Percentiles rank a stretch among this genome's conserved stretches.
phyloP scores from a whole-genome alignment of 495 filamentous ascomycete genomes.

The Aspergillus cavernicola region DNA sequence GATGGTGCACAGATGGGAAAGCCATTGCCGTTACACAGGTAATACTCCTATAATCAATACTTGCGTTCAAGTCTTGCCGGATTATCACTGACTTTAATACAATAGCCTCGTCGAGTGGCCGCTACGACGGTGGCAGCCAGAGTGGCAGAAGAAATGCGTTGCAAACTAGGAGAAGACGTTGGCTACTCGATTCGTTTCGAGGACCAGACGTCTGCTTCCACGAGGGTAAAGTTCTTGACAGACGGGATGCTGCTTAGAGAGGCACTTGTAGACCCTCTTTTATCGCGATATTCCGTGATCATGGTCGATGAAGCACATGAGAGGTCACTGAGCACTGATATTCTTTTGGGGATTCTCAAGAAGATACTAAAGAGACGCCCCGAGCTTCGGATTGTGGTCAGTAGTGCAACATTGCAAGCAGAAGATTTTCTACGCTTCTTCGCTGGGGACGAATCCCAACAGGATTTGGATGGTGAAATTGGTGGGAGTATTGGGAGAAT shows the following conservation, averaged over 20 bases:
- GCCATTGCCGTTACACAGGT: constrained; percentile 90
- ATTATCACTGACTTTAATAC: background rate
- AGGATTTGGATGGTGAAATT: constrained; percentile 35
- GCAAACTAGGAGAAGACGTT: constrained; percentile 88
- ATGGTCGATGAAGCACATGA: constrained; percentile 99
- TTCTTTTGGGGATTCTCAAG: constrained; percentile 90
- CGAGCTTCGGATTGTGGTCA: constrained; percentile 85
- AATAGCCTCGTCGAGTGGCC: constrained; percentile 83
- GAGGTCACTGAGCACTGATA: constrained; percentile 87
- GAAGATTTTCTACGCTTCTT: constrained; percentile 88
- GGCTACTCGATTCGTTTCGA: constrained; percentile 97
- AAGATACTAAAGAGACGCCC: constrained; percentile 81
- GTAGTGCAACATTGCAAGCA: constrained; percentile 90
- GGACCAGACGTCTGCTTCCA: constrained; percentile 83
- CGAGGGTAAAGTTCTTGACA: constrained; percentile 92
- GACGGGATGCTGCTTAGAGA: constrained; percentile 94
- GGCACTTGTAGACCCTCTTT: constrained; percentile 84
- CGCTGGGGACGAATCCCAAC: constrained; percentile 43
- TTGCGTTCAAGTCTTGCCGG: no score
- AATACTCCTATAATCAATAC: no score
- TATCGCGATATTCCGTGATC: constrained; percentile 92
- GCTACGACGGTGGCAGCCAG: constrained; percentile 87
- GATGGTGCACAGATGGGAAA: constrained; percentile 84
- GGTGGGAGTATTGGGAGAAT: constrained; percentile 60
- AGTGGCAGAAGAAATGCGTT: constrained; percentile 91